Evolutionary conservation across 805 yeast genomes (phyloP).

Genomic region (Candida insectorum): DNA sequence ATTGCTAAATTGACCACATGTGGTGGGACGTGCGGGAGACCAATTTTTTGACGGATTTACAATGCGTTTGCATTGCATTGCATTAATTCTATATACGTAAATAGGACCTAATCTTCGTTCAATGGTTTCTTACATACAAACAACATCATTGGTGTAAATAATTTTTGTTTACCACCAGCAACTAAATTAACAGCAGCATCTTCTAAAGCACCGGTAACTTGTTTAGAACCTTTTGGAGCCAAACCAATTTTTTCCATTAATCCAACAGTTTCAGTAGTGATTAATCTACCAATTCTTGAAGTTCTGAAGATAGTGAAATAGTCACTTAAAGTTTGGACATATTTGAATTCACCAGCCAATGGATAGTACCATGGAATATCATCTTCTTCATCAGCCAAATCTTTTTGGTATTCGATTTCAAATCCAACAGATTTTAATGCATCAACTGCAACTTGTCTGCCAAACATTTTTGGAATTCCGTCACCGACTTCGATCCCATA

Average conservation of each 20-base stretch:
- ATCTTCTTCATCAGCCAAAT: constrained; percentile 79
- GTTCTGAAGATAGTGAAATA: constrained; percentile 85
- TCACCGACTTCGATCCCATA: constrained; percentile 98
- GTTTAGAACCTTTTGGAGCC: constrained; percentile 86
- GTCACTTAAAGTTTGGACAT: constrained; percentile 76
- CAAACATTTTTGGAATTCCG: constrained; percentile 97
- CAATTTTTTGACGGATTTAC: too few relatives aligned
- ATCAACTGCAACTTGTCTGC: constrained; percentile 76
- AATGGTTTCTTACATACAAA: constrained; percentile 82
- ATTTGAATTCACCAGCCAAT: constrained; percentile 88
- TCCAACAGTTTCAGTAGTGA: constrained; percentile 79
- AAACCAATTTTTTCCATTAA: constrained; percentile 79
- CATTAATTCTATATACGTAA: background rate
- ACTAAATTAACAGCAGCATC: constrained; percentile 96
- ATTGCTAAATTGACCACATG: too few relatives aligned
- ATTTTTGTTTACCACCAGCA: constrained; percentile 82
- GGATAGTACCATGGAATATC: constrained; percentile 98
- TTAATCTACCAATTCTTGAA: constrained; percentile 75
- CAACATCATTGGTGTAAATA: constrained; percentile 98
- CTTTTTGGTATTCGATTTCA: constrained; percentile 69
- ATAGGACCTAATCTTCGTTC: too few relatives aligned
- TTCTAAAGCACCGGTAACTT: constrained; percentile 90
- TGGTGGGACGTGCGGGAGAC: too few relatives aligned
- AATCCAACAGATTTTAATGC: constrained; percentile 89
- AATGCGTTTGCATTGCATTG: too few relatives aligned